Conservation (phyloP, 2,329 filamentous ascomycete genomes). For the Neofusicoccum umdonicola region DNA sequence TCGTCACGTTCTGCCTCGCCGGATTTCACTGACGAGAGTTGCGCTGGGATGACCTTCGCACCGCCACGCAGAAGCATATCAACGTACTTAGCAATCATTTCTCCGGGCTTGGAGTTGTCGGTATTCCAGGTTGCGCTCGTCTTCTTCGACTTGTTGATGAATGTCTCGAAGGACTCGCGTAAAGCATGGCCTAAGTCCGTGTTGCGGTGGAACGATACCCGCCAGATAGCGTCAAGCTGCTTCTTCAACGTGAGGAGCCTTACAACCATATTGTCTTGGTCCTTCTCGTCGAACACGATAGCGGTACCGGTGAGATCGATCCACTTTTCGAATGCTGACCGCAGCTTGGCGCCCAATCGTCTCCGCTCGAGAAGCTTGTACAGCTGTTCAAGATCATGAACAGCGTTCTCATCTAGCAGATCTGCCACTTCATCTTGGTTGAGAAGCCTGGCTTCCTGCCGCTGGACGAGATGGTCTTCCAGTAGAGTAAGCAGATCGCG, state of each 20-base stretch:
- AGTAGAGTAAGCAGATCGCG: slow-evolving; percentile 70
- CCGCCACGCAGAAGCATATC: slow-evolving; percentile 86
- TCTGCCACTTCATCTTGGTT: slow-evolving; percentile 66
- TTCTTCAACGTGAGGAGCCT: slow-evolving; percentile 78
- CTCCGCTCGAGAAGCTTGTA: slow-evolving; percentile 76
- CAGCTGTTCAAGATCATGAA: slow-evolving; percentile 69
- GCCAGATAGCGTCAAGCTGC: slow-evolving; percentile 72
- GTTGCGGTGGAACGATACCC: slow-evolving; percentile 72
- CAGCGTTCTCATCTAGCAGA: slow-evolving; percentile 69
- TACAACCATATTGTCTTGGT: slow-evolving; percentile 81
- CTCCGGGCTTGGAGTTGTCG: slow-evolving; percentile 88
- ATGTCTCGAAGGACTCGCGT: slow-evolving; percentile 79
- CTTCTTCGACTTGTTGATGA: slow-evolving; percentile 86
- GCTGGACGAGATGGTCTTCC: slow-evolving; percentile 68
- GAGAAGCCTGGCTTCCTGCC: slow-evolving; percentile 58
- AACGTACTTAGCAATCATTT: slow-evolving; percentile 98
- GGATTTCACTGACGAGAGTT: slow-evolving; percentile 60
- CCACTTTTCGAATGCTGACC: slow-evolving; percentile 72
- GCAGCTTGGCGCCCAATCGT: slow-evolving; percentile 67
- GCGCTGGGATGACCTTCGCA: slow-evolving; percentile 74
- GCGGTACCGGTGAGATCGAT: slow-evolving; percentile 70
- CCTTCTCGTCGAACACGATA: slow-evolving; percentile 78
- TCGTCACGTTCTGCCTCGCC: slow-evolving; percentile 58
- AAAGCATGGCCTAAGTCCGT: slow-evolving; percentile 75
- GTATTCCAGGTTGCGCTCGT: slow-evolving; percentile 70